Percentiles rank a stretch among this genome's conserved stretches.
phyloP scores from a whole-genome alignment of 2,329 filamentous ascomycete species.

The Apiospora hydei region DNA sequence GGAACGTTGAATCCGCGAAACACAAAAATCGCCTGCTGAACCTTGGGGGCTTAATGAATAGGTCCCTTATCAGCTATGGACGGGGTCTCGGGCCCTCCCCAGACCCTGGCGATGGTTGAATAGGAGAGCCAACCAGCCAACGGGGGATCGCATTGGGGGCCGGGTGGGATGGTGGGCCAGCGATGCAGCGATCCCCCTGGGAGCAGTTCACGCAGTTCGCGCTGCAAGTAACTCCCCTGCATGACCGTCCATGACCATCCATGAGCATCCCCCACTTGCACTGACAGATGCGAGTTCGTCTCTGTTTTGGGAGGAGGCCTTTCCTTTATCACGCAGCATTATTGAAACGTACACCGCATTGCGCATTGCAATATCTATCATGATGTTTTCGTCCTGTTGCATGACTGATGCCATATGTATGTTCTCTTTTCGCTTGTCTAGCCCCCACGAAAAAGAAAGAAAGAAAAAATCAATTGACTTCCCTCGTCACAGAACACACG shows the following conservation, averaged over 20 bases:
- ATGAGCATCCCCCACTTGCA: background rate
- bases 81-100: background rate
- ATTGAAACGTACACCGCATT: constrained; percentile 12
- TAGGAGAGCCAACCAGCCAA: background rate
- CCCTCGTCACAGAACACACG: background rate
- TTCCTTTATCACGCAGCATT: background rate
- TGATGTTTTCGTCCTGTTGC: background rate
- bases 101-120: constrained; percentile 14
- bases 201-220: background rate
- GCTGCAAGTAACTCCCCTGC: constrained; percentile 11
- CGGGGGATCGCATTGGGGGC: background rate
- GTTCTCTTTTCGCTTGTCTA: background rate
- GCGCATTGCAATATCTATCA: background rate
- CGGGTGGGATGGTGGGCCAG: background rate
- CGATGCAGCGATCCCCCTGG: background rate
- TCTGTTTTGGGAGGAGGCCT: background rate
- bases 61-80: constrained; percentile 6
- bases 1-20: background rate
- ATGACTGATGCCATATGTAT: background rate
- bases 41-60: background rate
- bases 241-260: background rate
- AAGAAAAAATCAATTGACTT: background rate
- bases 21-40: background rate
- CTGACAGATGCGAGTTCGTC: constrained; percentile 3
- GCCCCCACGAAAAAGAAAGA: background rate